Percentiles rank a stretch among this genome's conserved stretches.
Evolutionary conservation across 192 early-diverging fungal species (phyloP).

Genomic region (Ramicandelaber brevisporus): DNA sequence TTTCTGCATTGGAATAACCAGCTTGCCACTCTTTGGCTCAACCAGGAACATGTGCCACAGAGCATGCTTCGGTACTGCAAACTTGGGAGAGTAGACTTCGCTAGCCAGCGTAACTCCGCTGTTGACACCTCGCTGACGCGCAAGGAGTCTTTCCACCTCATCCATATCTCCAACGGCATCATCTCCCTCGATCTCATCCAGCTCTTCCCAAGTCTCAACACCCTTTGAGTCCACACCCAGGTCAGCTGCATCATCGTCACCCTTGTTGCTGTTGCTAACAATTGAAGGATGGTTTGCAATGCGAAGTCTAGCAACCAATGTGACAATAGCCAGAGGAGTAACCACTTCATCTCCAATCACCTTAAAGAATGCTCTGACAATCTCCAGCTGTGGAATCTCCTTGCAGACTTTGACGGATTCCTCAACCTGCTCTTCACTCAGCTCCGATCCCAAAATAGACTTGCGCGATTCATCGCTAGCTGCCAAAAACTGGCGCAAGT

Average conservation of each 20-base stretch:
- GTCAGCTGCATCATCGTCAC: conserved; percentile 7
- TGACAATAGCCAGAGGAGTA: conserved; percentile 52
- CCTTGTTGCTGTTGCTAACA: conserved; percentile 6
- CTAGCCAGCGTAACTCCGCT: conserved; percentile 4
- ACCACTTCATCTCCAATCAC: conserved; percentile 59
- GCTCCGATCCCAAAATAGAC: conserved; percentile 21
- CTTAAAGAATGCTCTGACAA: conserved; percentile 54
- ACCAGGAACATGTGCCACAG: conserved; percentile 85
- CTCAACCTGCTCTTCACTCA: conserved; percentile 34
- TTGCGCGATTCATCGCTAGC: no score
- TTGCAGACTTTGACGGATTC: conserved; percentile 47
- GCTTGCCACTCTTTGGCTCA: conserved; percentile 54
- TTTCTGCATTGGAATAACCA: conserved; percentile 53
- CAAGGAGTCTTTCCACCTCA: no score
- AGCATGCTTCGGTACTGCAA: conserved; percentile 41
- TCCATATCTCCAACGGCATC: no score
- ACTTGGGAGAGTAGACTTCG: conserved; percentile 21
- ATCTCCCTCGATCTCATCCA: no score
- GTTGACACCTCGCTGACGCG: conserved; percentile 4
- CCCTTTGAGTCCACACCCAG: no score
- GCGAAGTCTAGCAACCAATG: conserved; percentile 24
- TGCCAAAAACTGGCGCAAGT: no score
- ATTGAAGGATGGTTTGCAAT: conserved; percentile 8
- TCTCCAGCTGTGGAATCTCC: conserved; percentile 47
- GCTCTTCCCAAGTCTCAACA: no score